Base-by-base conservation (phyloP, 139 green algal genomes). In the Picochlorum sp. region DNA sequence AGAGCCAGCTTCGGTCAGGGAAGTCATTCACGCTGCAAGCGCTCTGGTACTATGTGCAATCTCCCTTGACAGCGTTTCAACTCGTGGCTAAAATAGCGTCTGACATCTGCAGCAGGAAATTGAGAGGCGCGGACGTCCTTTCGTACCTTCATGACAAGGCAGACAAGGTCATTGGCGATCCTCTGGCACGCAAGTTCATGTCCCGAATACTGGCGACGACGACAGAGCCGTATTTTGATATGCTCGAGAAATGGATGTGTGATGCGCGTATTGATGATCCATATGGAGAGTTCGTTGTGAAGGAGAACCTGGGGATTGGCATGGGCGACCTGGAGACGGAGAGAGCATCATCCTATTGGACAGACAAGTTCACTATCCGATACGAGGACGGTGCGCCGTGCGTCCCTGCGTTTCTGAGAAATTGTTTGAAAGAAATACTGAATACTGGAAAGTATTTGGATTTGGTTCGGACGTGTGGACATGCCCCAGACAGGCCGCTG, bases 381-480 rank as follows among this genome's bases (percentile, higher is more conserved):
- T 44, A 21, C 3, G 65, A 62, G 16, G 50, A 60, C 41, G 65
- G 63, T 38, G 28, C 44, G 8, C 34, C 62, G 75, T 79, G 91
- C n/a, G 73, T 94, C 34, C 89, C 89, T 4, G 55, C 57, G 1
- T 92, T 96, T 68, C 65, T 96, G 57, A 21, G 47, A 24, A 57
- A 52, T 18, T 49, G 57, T 8, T 44, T 71, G 26, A 72, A 77
- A 47, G 61, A 68, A 0, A 80, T 92, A 15, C 72, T 90, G 1
- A 71, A 74, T n/a, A 88, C 85, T 7, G 90, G 90, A 41, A 95
- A 92, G 71, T 95, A 95, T 76, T 61, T 96, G 37, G 95, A 96
- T 69, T 79, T 86, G 10, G 85, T 96, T 32, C 77, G 80, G 4
- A 81, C 92, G 66, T 93, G 84, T 69, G 82, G 77, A 4, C 55